Conservation (phyloP, 2,329 filamentous ascomycete species). For the Cladosporium sp. region DNA sequence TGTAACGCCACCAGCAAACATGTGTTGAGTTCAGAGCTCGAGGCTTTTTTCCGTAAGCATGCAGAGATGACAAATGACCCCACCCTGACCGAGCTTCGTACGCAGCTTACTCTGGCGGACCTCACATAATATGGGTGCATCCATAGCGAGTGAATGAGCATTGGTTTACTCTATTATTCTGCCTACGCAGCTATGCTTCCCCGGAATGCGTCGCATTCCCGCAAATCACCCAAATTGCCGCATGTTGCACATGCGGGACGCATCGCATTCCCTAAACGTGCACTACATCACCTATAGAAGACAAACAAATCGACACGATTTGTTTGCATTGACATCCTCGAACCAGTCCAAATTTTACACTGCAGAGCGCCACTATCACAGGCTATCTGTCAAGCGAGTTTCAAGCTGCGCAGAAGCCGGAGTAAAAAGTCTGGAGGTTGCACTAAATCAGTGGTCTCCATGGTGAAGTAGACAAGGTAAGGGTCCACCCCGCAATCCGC, state of each 20-base stretch:
- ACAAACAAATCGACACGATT: neutral
- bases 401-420: neutral
- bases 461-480: neutral
- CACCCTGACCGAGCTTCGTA: too few species aligned
- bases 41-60: too few species aligned
- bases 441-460: neutral
- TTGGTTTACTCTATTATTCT: too few species aligned
- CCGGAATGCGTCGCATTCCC: neutral
- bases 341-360: neutral
- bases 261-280: neutral
- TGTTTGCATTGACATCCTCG: neutral
- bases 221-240: neutral
- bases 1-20: too few species aligned
- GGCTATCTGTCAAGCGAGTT: neutral
- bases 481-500: neutral
- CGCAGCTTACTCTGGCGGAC: too few species aligned
- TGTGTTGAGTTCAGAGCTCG: too few species aligned
- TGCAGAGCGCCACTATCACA: neutral
- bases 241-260: neutral
- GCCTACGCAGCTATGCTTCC: conserved; percentile 1
- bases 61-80: too few species aligned
- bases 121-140: too few species aligned
- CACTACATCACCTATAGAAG: neutral
- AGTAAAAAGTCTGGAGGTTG: neutral
- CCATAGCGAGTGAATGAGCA: too few species aligned